A percentile compares a stretch with the other conserved stretches of the same genome.
These are phyloP conservation scores for Malus hybrid DNA, from an alignment of 331 rosid genomes.

Conservation along the genomic window DNA sequence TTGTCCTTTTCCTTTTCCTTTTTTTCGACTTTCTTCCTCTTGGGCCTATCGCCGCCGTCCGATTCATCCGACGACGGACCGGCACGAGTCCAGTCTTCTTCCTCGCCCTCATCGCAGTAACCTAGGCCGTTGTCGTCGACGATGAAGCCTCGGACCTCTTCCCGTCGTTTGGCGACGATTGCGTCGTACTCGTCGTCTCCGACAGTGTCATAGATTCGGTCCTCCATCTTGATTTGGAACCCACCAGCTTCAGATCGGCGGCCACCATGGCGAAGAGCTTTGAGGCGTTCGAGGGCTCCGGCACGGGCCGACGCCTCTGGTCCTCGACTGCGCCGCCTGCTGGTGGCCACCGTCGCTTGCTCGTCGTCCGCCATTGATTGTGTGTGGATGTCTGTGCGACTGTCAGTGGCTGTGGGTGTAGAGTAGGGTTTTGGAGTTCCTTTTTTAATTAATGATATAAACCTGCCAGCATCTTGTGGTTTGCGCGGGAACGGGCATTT, in stretches of 20 bases:
- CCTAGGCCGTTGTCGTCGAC: slow-evolving; percentile 87
- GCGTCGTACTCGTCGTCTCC: slow-evolving; percentile 79
- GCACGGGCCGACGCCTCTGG: slow-evolving; percentile 48
- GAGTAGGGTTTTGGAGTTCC: background rate
- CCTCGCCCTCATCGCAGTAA: slow-evolving; percentile 85
- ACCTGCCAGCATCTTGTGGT: background rate
- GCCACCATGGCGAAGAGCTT: slow-evolving; percentile 49
- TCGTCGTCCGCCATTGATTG: slow-evolving; percentile 66
- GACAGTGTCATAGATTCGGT: slow-evolving; percentile 63
- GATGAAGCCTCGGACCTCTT: slow-evolving; percentile 55
- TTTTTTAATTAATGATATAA: background rate
- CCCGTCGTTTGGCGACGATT: slow-evolving; percentile 76
- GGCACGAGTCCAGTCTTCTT: slow-evolving; percentile 87
- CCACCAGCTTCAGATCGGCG: slow-evolving; percentile 53
- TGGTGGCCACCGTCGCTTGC: slow-evolving; percentile 15
- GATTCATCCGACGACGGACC: slow-evolving; percentile 66
- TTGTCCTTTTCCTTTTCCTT: slow-evolving; percentile 16
- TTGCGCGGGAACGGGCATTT: background rate
- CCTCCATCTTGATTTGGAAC: slow-evolving; percentile 65
- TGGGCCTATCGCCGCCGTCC: slow-evolving; percentile 58
- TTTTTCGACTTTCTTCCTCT: slow-evolving; percentile 52
- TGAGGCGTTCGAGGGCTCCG: slow-evolving; percentile 68
- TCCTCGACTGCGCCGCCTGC: slow-evolving; percentile 57
- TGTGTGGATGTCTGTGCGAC: background rate
- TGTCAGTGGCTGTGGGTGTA: background rate